Evolutionary conservation across 2,329 filamentous ascomycete genomes (phyloP), one percentile per base, ranked within the genome.

Genomic region (Scopulariopsis brevicaulis): DNA sequence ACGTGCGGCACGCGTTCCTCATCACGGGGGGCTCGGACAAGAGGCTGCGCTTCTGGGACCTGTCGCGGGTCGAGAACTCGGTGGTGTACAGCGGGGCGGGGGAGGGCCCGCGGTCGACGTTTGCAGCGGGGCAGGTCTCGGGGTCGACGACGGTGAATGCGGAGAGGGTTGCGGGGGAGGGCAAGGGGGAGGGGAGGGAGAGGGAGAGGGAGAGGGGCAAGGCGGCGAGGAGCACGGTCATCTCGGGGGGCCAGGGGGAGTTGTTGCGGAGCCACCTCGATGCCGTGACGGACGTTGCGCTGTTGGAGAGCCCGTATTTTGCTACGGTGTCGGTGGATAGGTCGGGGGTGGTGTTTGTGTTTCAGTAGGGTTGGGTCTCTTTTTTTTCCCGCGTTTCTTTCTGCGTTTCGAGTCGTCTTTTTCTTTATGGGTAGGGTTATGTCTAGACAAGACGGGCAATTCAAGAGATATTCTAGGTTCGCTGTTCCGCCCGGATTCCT

Each of bases 271-370:
- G 87, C 59, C 94, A 99, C 72, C 71, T 96, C 65, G 94, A 99
- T 72, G 85, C 85, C 3, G 85, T 99, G 60, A 81, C 89, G 66
- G 93, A 97, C 72, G 85, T 96, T 63, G 87, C 87, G n/a, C 74
- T 97, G 66, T 71, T 99, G 64, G 90, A 96, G 74, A 79, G 83
- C 62, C 94, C 94, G 25, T 96, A 96, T 70, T 88, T 87, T 4
- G 96, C 97, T 90, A 87, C 92, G 37, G 79, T 97, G 55, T 95
- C 89, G 63, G 92, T 88, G 57, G 94, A 99, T 75, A 79, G 93
- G 64, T 89, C 86, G 46, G 94, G 94, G 0, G 86, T 93, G 69
- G 84, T 97, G 53, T 96, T 94, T 77, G 85, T 96, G 57, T 96
- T 86, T 67, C 75, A 78, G 64, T 80, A 71, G 64, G 24, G 3